Conservation (phyloP, 2,329 filamentous ascomycete genomes). For the Trichoderma atroviride region DNA sequence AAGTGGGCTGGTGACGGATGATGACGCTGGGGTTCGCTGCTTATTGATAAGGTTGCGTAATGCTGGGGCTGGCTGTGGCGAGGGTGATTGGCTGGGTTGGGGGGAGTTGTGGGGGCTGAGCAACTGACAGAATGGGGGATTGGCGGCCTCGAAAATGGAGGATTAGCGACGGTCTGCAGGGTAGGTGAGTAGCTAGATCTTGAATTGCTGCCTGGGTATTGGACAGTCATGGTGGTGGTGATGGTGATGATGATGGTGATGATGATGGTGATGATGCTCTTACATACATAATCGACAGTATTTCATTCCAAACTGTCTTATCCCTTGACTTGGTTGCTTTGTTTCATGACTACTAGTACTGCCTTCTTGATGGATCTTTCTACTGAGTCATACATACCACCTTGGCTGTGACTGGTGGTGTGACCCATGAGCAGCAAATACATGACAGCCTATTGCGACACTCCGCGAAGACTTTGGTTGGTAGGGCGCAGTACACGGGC, state of each 20-base stretch:
- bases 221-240: background rate
- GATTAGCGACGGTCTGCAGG: background rate
- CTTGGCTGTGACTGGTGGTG: background rate
- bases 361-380: background rate
- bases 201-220: background rate
- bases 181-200: background rate
- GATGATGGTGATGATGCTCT: background rate
- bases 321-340: background rate
- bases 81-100: background rate
- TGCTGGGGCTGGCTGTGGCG: constrained; percentile 1
- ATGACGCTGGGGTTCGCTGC: constrained; percentile 18
- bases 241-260: background rate
- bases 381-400: background rate
- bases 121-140: background rate
- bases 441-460: background rate
- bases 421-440: background rate
- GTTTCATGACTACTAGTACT: background rate
- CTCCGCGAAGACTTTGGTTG: too few relatives aligned
- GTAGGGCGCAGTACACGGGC: too few relatives aligned
- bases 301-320: too few relatives aligned
- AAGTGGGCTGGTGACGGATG: constrained; percentile 24
- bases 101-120: background rate
- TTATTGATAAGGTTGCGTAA: constrained; percentile 27
- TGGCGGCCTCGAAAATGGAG: background rate
- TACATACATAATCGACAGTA: background rate